Conservation (phyloP, 257 asterid species). For the Plantago major region DNA sequence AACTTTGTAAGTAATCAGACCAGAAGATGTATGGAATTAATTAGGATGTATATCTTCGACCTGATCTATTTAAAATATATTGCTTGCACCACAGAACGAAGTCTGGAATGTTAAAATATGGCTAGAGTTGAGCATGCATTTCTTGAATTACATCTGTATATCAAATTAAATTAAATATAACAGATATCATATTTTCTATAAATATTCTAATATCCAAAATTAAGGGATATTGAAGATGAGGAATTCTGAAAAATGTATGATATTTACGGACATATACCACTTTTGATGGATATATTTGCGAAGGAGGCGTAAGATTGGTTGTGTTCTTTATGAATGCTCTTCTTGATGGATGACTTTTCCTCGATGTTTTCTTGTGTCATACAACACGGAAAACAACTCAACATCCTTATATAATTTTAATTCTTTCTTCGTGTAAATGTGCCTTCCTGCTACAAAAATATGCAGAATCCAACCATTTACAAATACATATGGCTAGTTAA, state of each 20-base stretch:
- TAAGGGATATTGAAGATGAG: too few species aligned
- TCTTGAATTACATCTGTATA: too few species aligned
- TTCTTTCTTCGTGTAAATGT: constrained; percentile 3
- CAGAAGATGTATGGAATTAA: neutral
- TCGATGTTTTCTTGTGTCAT: constrained; percentile 36
- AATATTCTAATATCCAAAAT: too few species aligned
- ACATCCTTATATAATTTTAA: constrained; percentile 25
- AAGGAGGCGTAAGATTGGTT: constrained; percentile 40
- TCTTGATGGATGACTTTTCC: constrained; percentile 24
- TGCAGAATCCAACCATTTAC: constrained; percentile 22
- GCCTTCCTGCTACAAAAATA: too few species aligned
- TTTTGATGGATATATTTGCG: constrained; percentile 46
- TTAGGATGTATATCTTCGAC: too few species aligned
- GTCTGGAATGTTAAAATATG: too few species aligned
- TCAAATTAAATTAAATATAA: too few species aligned
- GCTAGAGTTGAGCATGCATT: too few species aligned
- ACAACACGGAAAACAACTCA: constrained; percentile 73
- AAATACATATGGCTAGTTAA: constrained; percentile 18
- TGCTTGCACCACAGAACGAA: too few species aligned
- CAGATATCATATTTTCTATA: too few species aligned
- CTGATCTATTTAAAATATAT: too few species aligned
- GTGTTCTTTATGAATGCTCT: constrained; percentile 30
- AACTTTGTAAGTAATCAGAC: neutral
- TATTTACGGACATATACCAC: constrained; percentile 34
- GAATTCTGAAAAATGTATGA: neutral